A percentile compares a stretch with the other conserved stretches of the same genome.
These are phyloP conservation scores for Russula virescens DNA, from an alignment of 768 basidiomycete species.

Conservation along the genomic window DNA sequence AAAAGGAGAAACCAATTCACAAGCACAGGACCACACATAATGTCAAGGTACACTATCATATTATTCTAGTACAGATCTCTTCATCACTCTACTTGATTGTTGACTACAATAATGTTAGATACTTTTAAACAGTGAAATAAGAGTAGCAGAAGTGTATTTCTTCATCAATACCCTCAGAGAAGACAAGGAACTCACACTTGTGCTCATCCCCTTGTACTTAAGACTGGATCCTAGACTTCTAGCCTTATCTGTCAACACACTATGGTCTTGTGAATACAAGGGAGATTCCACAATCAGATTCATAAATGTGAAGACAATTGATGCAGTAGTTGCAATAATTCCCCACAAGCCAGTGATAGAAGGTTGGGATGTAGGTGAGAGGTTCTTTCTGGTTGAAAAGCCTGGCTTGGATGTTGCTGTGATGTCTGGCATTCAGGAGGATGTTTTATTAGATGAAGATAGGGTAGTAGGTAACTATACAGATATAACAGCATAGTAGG, in stretches of 20 bases:
- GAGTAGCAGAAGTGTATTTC: not conserved
- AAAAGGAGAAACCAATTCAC: not conserved
- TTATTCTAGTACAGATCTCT: not conserved
- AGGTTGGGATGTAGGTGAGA: rapidly evolving
- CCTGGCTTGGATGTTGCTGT: not conserved
- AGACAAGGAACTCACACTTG: not conserved
- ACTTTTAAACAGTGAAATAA: not conserved
- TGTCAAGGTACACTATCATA: not conserved
- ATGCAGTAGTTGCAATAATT: not conserved
- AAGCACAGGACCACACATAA: not conserved
- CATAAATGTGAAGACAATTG: not conserved
- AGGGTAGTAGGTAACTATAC: too few relatives aligned
- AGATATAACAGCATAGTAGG: too few relatives aligned
- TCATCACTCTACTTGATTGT: too few relatives aligned
- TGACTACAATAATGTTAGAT: not conserved
- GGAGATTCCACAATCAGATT: not conserved
- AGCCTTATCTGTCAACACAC: not conserved
- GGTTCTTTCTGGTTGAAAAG: not conserved
- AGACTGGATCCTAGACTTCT: not conserved
- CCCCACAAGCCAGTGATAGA: not conserved
- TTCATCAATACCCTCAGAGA: not conserved
- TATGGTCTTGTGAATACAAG: not conserved
- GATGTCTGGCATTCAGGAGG: not conserved
- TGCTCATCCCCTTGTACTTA: not conserved
- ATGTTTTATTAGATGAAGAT: not conserved